phyloP scores from a whole-genome alignment of 2,329 filamentous ascomycete genomes.

The Trichoderma sp. region DNA sequence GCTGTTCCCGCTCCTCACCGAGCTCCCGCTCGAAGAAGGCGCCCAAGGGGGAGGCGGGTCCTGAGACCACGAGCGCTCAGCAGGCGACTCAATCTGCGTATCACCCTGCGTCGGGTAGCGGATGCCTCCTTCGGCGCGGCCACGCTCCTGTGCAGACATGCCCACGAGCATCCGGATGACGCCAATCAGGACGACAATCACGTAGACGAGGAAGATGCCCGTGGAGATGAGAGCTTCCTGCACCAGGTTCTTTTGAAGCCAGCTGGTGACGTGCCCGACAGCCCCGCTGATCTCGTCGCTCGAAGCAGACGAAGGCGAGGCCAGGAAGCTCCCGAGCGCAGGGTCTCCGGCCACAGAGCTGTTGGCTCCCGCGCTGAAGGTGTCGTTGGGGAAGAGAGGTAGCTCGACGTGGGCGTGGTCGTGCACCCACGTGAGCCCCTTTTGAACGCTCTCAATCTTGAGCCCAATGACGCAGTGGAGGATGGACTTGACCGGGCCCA shows the following conservation, averaged over 20 bases:
- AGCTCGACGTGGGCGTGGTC: constrained; percentile 83
- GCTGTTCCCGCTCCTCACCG: not conserved
- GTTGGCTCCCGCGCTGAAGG: constrained; percentile 78
- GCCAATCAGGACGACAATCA: constrained; percentile 76
- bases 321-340: constrained; percentile 70
- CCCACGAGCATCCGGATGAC: constrained; percentile 66
- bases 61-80: constrained; percentile 18
- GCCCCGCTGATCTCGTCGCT: constrained; percentile 81
- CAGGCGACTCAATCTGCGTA: constrained; percentile 35
- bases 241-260: constrained; percentile 68
- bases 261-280: constrained; percentile 68
- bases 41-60: constrained; percentile 25
- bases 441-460: constrained; percentile 82
- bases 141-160: constrained; percentile 62
- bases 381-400: constrained; percentile 75
- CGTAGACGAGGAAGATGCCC: constrained; percentile 73
- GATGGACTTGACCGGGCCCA: constrained; percentile 76
- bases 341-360: constrained; percentile 60
- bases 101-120: constrained; percentile 41
- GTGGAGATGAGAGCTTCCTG: constrained; percentile 80
- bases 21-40: not conserved
- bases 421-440: constrained; percentile 90
- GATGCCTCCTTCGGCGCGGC: constrained; percentile 56
- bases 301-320: constrained; percentile 71
- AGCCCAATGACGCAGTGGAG: constrained; percentile 85